Evolutionary conservation across 805 yeast genomes (phyloP), one percentile per base, ranked within the genome.

Genomic region (Starmerella powellii): DNA sequence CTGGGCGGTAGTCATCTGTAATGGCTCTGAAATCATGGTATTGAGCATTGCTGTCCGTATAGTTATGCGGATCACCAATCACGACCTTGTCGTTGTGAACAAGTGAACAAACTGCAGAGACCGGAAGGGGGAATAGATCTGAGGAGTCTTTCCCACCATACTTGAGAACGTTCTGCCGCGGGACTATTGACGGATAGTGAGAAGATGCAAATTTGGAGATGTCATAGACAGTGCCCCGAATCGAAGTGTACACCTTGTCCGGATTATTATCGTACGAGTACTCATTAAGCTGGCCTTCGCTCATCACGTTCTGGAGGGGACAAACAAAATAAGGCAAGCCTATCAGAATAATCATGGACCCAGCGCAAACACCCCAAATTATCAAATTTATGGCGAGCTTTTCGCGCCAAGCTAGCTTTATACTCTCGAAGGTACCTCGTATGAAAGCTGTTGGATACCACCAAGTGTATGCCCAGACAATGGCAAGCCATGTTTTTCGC

Each of bases 391-490:
- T 65, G 8, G 69, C 65, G 18, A 65, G 46, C 50, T 65, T 64
- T 40, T 64, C 69, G 17, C 68, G 51, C 69, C 69, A 65, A 1
- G 69, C 69, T 8, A 60, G 45, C 15, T 67, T 62, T 6, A 64
- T 55, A 42, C 63, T 63, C 31, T 56, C 56, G 31, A 64, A 49
- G 3, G 56, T 52, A 50, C 63, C 58, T 12, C 53, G 36, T 43
- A 64, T 56, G 32, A 59, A 49, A 5, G 44, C 37, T 10, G 65
- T 65, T 4, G 69, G 69, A n/a, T 62, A 48, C 63, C 64, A 65
- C 61, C 62, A 65, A 1, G 69, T 65, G 24, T 56, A 51, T 5
- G 51, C 19, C 61, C 60, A 58, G 1, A 64, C 68, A 19, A 65
- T 35, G 32, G 52, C 51, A 51, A 65, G 55, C 69, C 69, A 65